Evolutionary conservation across 1,284 basidiomycete species (phyloP), one percentile per base, ranked within the genome.

Genomic region (Neonothopanus nambi): DNA sequence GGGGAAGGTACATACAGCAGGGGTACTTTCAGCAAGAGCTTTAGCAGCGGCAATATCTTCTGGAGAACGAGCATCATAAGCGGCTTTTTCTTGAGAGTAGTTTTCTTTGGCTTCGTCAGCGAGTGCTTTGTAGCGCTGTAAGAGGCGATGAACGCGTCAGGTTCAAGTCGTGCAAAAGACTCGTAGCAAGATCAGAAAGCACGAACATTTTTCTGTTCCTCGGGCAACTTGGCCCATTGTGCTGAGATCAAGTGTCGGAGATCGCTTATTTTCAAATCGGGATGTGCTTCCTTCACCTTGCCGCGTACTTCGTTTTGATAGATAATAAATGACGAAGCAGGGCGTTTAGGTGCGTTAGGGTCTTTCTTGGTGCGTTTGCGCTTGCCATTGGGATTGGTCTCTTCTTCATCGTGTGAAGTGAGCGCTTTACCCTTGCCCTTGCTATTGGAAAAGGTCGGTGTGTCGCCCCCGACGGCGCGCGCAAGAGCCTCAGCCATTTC

Each of bases 231-330:
- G 45, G 77, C 75, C 95, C 95, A 98, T 59, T 81, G 77, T 57
- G 84, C 81, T 13, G 88, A 79, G 60, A 96, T 90, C 60, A 89
- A 69, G 42, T 69, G 68, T 58, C 95, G 73, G 23, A 96, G 72
- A 57, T 95, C 93, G 51, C 80, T 72, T 66, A 95, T 87, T 39
- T 80, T 70, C 56, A 92, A 71, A 9, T 73, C 71, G 3, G 91
- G 89, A 67, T 90, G 74, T 61, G 79, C 72, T 44, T 75, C 74
- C 73, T 87, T 86, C 63, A 92, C 76, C 59, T 82, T 74, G 58
- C 85, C 82, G 64, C 95, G 87, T 56, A 95, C 80, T 40, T 92
- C 89, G 69, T 98, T 98, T 72, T 98, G 96, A 81, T 91, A 99
- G 63, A 97, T 78, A 67, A 99, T 85, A 76, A 98, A 99, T 17